A percentile compares a stretch with the other conserved stretches of the same genome.
Evolutionary conservation across 148 eudicot genomes (phyloP).

Genomic region (Vaccinium myrtillus): DNA sequence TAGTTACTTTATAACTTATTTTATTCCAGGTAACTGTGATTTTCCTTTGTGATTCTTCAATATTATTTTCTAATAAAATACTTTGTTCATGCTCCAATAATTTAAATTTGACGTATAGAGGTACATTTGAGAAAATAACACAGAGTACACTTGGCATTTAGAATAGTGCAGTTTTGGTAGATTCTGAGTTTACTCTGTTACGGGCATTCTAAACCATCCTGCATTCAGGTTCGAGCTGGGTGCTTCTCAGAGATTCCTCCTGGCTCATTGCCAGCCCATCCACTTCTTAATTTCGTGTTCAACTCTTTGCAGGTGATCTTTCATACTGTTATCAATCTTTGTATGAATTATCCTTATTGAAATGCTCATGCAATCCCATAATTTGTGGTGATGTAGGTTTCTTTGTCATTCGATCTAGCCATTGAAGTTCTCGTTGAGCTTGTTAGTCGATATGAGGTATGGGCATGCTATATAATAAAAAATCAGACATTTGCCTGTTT

Average conservation of each 20-base stretch:
- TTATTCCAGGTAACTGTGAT: constrained; percentile 7
- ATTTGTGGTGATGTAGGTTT: constrained; percentile 45
- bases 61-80: background rate
- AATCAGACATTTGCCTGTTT: background rate
- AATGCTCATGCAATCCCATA: constrained; percentile 11
- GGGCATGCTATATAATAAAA: constrained; percentile 12
- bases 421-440: constrained; percentile 92
- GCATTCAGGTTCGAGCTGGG: constrained; percentile 86
- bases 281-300: constrained; percentile 83
- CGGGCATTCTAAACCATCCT: constrained; percentile 17
- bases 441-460: constrained; percentile 88
- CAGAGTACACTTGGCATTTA: background rate
- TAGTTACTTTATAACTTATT: background rate
- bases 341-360: constrained; percentile 19
- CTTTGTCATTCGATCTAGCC: constrained; percentile 83
- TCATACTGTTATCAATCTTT: constrained; percentile 15
- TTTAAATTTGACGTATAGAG: background rate
- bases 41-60: background rate
- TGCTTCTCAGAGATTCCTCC: constrained; percentile 78
- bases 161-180: constrained; percentile 12
- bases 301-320: constrained; percentile 72
- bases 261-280: constrained; percentile 74
- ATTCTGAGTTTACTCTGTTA: background rate
- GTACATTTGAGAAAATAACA: background rate
- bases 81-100: background rate